These are phyloP conservation scores for Hypomontagnella monticulosa DNA, from an alignment of 495 filamentous ascomycete genomes.

Conservation along the genomic window DNA sequence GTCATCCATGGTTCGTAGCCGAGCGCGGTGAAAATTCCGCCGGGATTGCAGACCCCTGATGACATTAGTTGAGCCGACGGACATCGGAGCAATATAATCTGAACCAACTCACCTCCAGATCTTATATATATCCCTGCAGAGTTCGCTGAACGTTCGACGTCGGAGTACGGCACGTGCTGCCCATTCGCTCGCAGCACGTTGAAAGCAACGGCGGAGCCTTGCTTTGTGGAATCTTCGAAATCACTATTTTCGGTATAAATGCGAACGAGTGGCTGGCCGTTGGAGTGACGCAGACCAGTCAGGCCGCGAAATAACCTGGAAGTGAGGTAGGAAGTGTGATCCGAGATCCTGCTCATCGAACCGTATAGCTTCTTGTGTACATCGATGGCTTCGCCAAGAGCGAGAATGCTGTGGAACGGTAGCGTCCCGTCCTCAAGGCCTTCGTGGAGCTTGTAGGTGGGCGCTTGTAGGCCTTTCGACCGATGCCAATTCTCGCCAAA, in stretches of 20 bases:
- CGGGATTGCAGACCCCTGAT: slow-evolving; percentile 57
- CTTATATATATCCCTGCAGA: slow-evolving; percentile 71
- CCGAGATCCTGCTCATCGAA: slow-evolving; percentile 68
- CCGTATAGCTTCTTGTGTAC: slow-evolving; percentile 70
- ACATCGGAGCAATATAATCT: slow-evolving; percentile 61
- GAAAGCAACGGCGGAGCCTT: slow-evolving; percentile 78
- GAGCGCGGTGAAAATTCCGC: slow-evolving; percentile 55
- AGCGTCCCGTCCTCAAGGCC: slow-evolving; percentile 80
- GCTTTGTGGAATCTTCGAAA: slow-evolving; percentile 66
- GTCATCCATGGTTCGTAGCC: slow-evolving; percentile 68
- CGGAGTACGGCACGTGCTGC: slow-evolving; percentile 63
- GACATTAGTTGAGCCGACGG: slow-evolving; percentile 56
- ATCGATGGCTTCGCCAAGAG: slow-evolving; percentile 74
- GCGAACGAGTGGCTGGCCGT: slow-evolving; percentile 64
- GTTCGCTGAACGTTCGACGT: slow-evolving; percentile 71
- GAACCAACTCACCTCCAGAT: slow-evolving; percentile 67
- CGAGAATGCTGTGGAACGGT: slow-evolving; percentile 80
- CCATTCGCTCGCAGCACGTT: slow-evolving; percentile 68
- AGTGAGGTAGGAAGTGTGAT: slow-evolving; percentile 68
- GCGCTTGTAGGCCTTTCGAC: slow-evolving; percentile 59
- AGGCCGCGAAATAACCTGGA: slow-evolving; percentile 62
- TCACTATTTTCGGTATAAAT: slow-evolving; percentile 67
- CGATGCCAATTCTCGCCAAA: slow-evolving; percentile 70
- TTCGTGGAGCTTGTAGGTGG: slow-evolving; percentile 64
- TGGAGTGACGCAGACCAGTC: slow-evolving; percentile 63